Base-by-base conservation (phyloP, 2,329 filamentous ascomycete species). In the Cladosporium cucumerinum region DNA sequence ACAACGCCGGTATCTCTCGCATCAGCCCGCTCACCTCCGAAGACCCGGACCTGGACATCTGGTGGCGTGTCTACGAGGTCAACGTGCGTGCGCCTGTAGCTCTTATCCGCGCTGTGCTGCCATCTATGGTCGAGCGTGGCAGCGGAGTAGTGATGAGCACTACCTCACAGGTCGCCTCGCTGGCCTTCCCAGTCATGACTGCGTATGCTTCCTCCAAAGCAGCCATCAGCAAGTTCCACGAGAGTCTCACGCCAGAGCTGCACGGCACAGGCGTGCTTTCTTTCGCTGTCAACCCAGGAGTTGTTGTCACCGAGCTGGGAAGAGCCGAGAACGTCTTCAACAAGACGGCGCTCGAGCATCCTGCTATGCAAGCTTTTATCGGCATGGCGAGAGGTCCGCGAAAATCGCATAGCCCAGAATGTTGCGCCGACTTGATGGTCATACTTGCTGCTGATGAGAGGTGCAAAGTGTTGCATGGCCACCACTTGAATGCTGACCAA, bases 1-100 rank as follows among this genome's bases (percentile, higher is more conserved):
- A 65, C 34, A 69, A 68, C 51, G 66, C 69, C 3, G 66, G 65
- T 28, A 66, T 70, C 48, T 60, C 67, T 3, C 67, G 69, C 10
- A 49, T 69, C 8, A 58, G 63, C n/a, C 59, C 66, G 12, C 26
- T 66, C 32, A 43, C 39, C 46, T 55, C 30, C 5, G 66, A 69
- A 36, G 62, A 68, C 1, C 65, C 67, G 11, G 65, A 67, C 30
- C n/a, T 71, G 10, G 69, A 70, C 32, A 65, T 67, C 58, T 72
- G 69, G 70, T 72, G 70, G 70, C 65, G 63, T 39, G 67, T 71
- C 36, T 66, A 70, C 62, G 69, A 72, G 32, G 62, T 72, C 65
- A 71, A 71, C 32, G 69, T 72, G 3, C 66, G 65, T 2, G 70
- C 69, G 6, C 68, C 69, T 7, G 70, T 71, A 7, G 39, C 67